phyloP scores from a whole-genome alignment of 129 eudicot genomes.

The Escallonia rubra region DNA sequence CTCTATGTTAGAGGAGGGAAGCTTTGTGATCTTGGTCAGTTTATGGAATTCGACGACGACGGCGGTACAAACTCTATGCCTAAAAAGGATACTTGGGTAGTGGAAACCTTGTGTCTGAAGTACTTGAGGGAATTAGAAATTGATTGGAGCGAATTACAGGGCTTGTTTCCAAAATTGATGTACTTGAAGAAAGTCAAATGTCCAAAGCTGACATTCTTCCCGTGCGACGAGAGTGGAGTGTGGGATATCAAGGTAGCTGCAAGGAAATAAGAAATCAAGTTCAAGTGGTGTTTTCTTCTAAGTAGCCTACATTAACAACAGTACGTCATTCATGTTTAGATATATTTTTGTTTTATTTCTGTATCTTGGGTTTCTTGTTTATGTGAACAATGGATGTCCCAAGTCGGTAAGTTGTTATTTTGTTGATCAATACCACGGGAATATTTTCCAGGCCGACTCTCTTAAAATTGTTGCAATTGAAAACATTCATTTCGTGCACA shows the following conservation, averaged over 20 bases:
- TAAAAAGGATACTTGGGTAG: conserved; percentile 18
- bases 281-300: too few species aligned
- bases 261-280: too few species aligned
- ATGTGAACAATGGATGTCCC: too few species aligned
- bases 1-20: conserved; percentile 54
- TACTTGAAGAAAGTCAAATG: conserved; percentile 42
- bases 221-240: conserved; percentile 45
- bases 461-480: too few species aligned
- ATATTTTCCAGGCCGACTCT: too few species aligned
- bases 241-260: conserved; percentile 44
- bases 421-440: too few species aligned
- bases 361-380: too few species aligned
- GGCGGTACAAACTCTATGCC: neutral
- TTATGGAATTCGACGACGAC: neutral
- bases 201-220: conserved; percentile 45
- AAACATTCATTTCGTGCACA: too few species aligned
- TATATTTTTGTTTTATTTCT: too few species aligned
- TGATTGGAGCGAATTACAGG: conserved; percentile 39
- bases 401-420: too few species aligned
- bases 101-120: conserved; percentile 38
- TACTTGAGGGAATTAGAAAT: conserved; percentile 38
- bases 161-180: conserved; percentile 32
- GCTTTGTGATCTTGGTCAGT: conserved; percentile 28
- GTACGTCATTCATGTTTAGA: too few species aligned
- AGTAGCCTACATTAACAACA: too few species aligned